phyloP scores from a whole-genome alignment of 164 flowering plant genomes.

The Berberis vulgaris region DNA sequence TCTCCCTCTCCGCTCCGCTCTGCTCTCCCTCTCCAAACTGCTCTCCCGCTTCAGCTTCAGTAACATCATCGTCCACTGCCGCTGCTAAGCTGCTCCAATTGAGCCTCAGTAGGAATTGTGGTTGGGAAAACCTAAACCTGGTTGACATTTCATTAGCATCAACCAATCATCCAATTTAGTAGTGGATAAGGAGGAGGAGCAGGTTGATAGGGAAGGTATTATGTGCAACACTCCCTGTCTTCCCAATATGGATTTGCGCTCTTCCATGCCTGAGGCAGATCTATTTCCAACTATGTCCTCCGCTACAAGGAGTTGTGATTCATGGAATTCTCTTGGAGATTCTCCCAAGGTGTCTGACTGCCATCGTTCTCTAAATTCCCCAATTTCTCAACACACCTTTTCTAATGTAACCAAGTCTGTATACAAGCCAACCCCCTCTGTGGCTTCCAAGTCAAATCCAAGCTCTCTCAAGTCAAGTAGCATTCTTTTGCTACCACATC shows the following conservation, averaged over 20 bases:
- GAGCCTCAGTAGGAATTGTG: not conserved
- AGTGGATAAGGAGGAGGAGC: not conserved
- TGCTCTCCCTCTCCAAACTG: no score
- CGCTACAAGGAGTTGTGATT: not conserved
- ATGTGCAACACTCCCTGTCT: conserved; percentile 8
- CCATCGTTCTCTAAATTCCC: conserved; percentile 20
- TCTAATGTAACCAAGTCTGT: conserved; percentile 12
- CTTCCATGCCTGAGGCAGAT: conserved; percentile 24
- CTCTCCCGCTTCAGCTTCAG: not conserved
- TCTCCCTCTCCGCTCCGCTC: no score
- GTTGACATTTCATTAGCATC: not conserved
- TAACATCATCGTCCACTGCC: conserved; percentile 4
- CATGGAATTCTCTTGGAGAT: conserved; percentile 4
- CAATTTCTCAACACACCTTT: conserved; percentile 12
- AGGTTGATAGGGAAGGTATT: not conserved
- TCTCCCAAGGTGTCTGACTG: conserved; percentile 10
- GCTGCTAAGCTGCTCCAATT: conserved; percentile 24
- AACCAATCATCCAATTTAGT: not conserved
- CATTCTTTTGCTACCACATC: conserved; percentile 20
- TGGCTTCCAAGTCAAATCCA: no score
- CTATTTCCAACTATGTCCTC: conserved; percentile 14
- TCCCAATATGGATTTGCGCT: conserved; percentile 12
- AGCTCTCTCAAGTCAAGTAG: not conserved
- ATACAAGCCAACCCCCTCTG: conserved; percentile 4
- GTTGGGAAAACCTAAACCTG: not conserved